A percentile compares a stretch with the other conserved stretches of the same genome.
phyloP scores from a whole-genome alignment of 129 eudicot genomes.

The Dittrichia graveolens region DNA sequence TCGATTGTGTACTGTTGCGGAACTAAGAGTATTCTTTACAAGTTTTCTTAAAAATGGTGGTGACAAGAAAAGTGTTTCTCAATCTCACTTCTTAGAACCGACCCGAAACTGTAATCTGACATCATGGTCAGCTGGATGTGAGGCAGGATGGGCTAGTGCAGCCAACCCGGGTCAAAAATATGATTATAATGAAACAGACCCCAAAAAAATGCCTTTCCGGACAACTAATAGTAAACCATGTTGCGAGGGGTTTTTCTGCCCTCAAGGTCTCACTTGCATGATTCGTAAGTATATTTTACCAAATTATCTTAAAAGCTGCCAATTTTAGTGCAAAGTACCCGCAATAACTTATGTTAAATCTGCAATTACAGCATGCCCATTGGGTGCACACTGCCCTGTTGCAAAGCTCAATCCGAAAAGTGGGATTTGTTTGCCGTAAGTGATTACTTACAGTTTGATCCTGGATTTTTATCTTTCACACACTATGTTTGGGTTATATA shows the following conservation, averaged over 20 bases:
- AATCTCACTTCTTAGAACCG: conserved; percentile 66
- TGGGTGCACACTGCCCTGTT: conserved; percentile 86
- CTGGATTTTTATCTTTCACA: not conserved
- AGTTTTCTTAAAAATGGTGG: conserved; percentile 51
- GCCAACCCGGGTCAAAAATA: conserved; percentile 45
- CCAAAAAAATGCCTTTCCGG: conserved; percentile 58
- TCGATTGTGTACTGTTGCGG: conserved; percentile 82
- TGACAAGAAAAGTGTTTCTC: conserved; percentile 31
- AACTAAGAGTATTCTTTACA: conserved; percentile 72
- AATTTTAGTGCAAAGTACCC: not conserved
- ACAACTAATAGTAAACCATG: conserved; percentile 69
- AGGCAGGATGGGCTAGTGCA: conserved; percentile 89
- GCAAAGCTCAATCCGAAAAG: conserved; percentile 65
- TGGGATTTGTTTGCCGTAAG: conserved; percentile 95
- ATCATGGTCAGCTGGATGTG: conserved; percentile 87
- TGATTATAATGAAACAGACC: conserved; percentile 58
- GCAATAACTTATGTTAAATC: conserved; percentile 11
- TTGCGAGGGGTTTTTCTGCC: conserved; percentile 97
- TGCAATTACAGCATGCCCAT: conserved; percentile 77
- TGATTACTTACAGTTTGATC: conserved; percentile 32
- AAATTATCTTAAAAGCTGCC: not conserved
- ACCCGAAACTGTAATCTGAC: conserved; percentile 79
- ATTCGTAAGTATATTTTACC: conserved; percentile 66
- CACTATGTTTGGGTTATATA: conserved; percentile 27
- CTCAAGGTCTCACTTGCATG: conserved; percentile 98